Conservation (phyloP, 129 eudicot species). For the Flaveria brownii region DNA sequence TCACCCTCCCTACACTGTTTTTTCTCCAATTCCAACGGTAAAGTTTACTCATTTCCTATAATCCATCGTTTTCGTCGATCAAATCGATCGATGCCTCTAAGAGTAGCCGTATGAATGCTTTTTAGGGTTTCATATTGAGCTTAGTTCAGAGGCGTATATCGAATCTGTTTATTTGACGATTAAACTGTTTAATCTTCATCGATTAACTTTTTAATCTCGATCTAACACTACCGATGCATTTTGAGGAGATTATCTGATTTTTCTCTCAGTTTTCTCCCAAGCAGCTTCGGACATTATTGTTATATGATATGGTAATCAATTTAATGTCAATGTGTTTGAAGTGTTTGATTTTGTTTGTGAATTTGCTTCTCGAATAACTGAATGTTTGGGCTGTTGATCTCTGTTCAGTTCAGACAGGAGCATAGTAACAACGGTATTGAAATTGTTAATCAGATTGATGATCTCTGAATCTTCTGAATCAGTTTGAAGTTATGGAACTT, state of each 20-base stretch:
- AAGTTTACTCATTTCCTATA: not conserved
- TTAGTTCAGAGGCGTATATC: slow-evolving; percentile 35
- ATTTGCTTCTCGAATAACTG: slow-evolving; percentile 32
- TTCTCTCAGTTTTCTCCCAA: slow-evolving; percentile 19
- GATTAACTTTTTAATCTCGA: slow-evolving; percentile 6
- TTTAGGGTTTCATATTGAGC: slow-evolving; percentile 31
- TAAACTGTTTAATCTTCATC: not conserved
- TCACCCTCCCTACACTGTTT: not conserved
- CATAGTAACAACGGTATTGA: slow-evolving; percentile 24
- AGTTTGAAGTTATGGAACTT: not conserved
- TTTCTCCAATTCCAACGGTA: not conserved
- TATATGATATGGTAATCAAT: too few relatives aligned
- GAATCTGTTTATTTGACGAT: slow-evolving; percentile 15
- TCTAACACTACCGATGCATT: slow-evolving; percentile 11
- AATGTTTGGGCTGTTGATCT: slow-evolving; percentile 1
- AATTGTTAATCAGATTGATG: not conserved
- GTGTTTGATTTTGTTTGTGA: not conserved
- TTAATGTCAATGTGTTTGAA: not conserved
- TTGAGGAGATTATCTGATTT: slow-evolving; percentile 15
- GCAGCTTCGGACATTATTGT: slow-evolving; percentile 13
- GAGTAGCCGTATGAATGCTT: slow-evolving; percentile 39
- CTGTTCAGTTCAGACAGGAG: slow-evolving; percentile 35
- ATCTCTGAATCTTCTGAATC: too few relatives aligned
- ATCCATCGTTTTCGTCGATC: not conserved
- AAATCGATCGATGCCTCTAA: slow-evolving; percentile 24